Evolutionary conservation across 2,329 filamentous ascomycete genomes (phyloP).

Genomic region (Pochonia chlamydosporia): DNA sequence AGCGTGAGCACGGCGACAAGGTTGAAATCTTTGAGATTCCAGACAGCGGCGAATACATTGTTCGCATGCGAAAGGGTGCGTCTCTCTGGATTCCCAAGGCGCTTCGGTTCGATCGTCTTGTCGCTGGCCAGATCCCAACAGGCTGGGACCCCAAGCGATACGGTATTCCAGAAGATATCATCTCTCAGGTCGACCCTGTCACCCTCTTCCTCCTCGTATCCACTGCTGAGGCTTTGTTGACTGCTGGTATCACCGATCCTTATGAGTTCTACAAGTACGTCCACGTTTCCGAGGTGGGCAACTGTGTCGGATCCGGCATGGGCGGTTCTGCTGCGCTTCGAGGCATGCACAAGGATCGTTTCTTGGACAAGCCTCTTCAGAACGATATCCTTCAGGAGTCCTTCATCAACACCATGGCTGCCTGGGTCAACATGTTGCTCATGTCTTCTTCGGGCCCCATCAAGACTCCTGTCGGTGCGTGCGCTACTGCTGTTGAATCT

Average conservation of each 20-base stretch:
- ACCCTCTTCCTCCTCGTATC: constrained; percentile 93
- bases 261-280: constrained; percentile 99
- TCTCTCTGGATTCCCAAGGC: constrained; percentile 95
- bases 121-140: constrained; percentile 93
- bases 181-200: constrained; percentile 93
- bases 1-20: constrained; percentile 93
- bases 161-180: constrained; percentile 95
- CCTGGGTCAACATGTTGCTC: constrained; percentile 99
- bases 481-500: constrained; percentile 94
- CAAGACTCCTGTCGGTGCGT: constrained; percentile 97
- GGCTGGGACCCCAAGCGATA: constrained; percentile 97
- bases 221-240: constrained; percentile 84
- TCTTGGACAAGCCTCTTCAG: constrained; percentile 92
- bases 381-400: constrained; percentile 99
- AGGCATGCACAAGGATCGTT: constrained; percentile 98
- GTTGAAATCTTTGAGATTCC: constrained; percentile 95
- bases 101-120: constrained; percentile 91
- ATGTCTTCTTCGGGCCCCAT: constrained; percentile 96
- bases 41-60: constrained; percentile 88
- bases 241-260: constrained; percentile 93
- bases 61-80: constrained; percentile 92
- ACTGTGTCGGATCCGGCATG: constrained; percentile 97
- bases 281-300: constrained; percentile 94
- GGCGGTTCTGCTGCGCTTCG: constrained; percentile 87
- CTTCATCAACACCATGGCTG: constrained; percentile 99